Evolutionary conservation across 768 basidiomycete genomes (phyloP).

Genomic region (Clathrus columnatus): DNA sequence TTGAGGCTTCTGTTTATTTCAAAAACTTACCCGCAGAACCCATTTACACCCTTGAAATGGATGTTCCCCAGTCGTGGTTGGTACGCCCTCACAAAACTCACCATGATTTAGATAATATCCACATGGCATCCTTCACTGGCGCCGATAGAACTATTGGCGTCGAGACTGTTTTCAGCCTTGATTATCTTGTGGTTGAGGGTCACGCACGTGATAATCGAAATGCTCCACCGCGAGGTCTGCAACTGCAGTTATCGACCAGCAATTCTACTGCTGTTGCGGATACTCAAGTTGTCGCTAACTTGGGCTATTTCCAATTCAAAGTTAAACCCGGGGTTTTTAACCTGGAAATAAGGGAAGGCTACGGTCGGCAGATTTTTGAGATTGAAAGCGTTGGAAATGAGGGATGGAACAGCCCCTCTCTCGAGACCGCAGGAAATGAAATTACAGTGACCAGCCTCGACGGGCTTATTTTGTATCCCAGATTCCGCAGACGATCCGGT

Average conservation of each 20-base stretch:
- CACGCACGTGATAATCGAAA: slow-evolving; percentile 76
- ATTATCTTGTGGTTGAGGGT: slow-evolving; percentile 89
- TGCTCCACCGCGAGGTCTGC: slow-evolving; percentile 79
- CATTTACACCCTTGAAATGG: slow-evolving; percentile 91
- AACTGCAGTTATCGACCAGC: slow-evolving; percentile 64
- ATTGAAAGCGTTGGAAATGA: slow-evolving; percentile 84
- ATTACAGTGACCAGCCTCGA: slow-evolving; percentile 85
- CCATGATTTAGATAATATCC: slow-evolving; percentile 94
- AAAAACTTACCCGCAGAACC: slow-evolving; percentile 70
- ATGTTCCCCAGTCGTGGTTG: slow-evolving; percentile 87
- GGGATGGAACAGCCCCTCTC: slow-evolving; percentile 75
- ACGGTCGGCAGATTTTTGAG: slow-evolving; percentile 69
- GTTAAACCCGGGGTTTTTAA: slow-evolving; percentile 82
- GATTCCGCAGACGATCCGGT: slow-evolving; percentile 57
- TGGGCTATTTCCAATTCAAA: slow-evolving; percentile 95
- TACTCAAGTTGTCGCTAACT: slow-evolving; percentile 87
- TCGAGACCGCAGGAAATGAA: slow-evolving; percentile 60
- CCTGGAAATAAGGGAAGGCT: slow-evolving; percentile 74
- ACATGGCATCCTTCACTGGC: slow-evolving; percentile 56
- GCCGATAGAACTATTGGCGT: slow-evolving; percentile 47
- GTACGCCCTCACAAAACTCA: slow-evolving; percentile 81
- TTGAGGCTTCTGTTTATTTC: slow-evolving; percentile 54
- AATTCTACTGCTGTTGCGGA: slow-evolving; percentile 52
- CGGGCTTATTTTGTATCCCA: slow-evolving; percentile 82
- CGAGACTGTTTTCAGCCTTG: slow-evolving; percentile 76